A percentile compares a stretch with the other conserved stretches of the same genome.
Conservation (phyloP, 306 rosid species). For the Quercus aquifolioides region DNA sequence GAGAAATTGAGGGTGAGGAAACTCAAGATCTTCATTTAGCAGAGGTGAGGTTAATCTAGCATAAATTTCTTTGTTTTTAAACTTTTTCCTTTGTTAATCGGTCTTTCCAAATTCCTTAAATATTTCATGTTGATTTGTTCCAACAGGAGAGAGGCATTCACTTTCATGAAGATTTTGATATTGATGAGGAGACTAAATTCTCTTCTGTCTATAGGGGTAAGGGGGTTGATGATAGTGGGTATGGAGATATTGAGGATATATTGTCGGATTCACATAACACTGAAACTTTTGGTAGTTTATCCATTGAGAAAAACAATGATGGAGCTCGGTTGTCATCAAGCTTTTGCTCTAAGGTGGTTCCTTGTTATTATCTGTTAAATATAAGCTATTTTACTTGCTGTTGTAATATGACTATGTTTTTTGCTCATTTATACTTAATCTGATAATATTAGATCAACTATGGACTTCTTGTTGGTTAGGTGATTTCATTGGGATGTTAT, state of each 20-base stretch:
- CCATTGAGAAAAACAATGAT: conserved; percentile 44
- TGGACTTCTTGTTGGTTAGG: not conserved
- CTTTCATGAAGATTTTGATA: conserved; percentile 49
- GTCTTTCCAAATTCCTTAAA: conserved; percentile 17
- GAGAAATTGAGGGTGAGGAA: conserved; percentile 95
- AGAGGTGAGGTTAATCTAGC: conserved; percentile 60
- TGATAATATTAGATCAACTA: not conserved
- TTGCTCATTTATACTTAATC: not conserved
- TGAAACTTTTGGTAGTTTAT: conserved; percentile 69
- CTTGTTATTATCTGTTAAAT: conserved; percentile 10
- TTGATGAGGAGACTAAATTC: conserved; percentile 90
- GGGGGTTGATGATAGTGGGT: conserved; percentile 67
- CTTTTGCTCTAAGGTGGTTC: conserved; percentile 53
- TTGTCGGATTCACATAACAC: conserved; percentile 57
- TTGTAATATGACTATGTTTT: not conserved
- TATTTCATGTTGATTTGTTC: conserved; percentile 26
- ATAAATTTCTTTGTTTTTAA: conserved; percentile 2
- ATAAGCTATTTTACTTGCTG: not conserved
- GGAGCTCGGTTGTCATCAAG: conserved; percentile 48
- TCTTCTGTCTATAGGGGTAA: conserved; percentile 81
- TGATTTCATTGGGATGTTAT: not conserved
- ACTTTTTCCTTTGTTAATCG: not conserved
- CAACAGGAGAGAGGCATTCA: conserved; percentile 83
- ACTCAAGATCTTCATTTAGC: conserved; percentile 92
- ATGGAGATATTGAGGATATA: conserved; percentile 60